Evolutionary conservation across 495 filamentous ascomycete species (phyloP), one percentile per base, ranked within the genome.

Genomic region (Choiromyces venosus): DNA sequence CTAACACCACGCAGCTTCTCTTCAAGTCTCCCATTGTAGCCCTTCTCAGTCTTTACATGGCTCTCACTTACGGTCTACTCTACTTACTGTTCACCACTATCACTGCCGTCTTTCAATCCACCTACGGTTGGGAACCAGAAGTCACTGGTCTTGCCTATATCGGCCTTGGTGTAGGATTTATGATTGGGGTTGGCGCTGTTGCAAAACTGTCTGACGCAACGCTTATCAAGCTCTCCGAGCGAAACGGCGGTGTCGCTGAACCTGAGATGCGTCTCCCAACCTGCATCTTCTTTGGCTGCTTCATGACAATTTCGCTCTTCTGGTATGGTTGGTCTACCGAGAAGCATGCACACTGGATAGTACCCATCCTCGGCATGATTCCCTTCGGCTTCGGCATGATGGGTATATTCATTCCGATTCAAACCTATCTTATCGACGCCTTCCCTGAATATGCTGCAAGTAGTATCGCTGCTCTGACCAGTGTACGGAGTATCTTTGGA

Each of bases 11-110:
- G n/a, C n/a, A 85, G 74, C 83, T 89, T 81, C 82, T 89, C 10
- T 71, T 85, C 35, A 82, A 83, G 71, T 88, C 81, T 70, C 88
- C 89, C 14, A 90, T 93, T 73, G 87, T 89, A 52, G 85, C 89
- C 75, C 80, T 90, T 39, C 86, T 91, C 25, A 89, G 88, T 19
- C 74, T 92, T 6, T 94, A 94, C 81, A 88, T 93, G 83, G 88
- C 91, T 56, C 87, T 93, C 72, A 84, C 89, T 14, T 94, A 93
- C 79, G 89, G 91, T 16, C 89, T 92, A 37, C 82, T 94, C 18
- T 96, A 95, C 82, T 88, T 96, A 74, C 86, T 95, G 69, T 91
- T 92, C 84, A 90, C 89, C 35, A 91, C 90, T n/a, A 88, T 92
- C 81, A 87, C 89, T 1, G 76, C 81, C 29, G 86, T 92, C 39